Base-by-base conservation (phyloP, 108 stramenopile genomes). In the Cyclotella atomus region DNA sequence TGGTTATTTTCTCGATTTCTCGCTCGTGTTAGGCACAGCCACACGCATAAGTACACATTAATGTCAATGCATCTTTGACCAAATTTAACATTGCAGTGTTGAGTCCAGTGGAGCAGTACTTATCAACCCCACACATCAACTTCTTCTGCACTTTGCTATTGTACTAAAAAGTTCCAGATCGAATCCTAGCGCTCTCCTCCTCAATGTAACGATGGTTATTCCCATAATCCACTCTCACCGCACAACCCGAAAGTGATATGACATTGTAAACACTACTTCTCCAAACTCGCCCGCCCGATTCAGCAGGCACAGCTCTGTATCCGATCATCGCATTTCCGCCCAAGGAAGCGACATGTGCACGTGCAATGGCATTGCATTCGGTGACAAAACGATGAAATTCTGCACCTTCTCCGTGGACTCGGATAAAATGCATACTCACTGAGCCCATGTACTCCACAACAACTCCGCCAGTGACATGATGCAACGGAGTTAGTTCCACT, bases 321-420 rank as follows among this genome's bases (percentile, higher is more conserved):
- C 87, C 87, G 10, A 97, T 74, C 94, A 97, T 90, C 16, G 94
- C 96, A 76, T 97, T 97, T 25, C 94, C 96, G 17, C 94, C 94
- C 28, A 97, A 73, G 6, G 91, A 87, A 8, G 87, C 85, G 0
- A 95, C 96, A 47, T 95, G 96, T 9, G 96, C 96, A 9, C 93
- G 83, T 16, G 93, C 96, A 55, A 95, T 90, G 15, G 94, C 93
- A 56, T 94, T 92, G 80, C 93, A 94, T 71, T 97, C 96, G 38
- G 88, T 94, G 7, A 95, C 80, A 73, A 97, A 95, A 3, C 88
- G 82, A 54, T 95, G 86, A 60, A 95, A 95, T 69, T 91, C 90
- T 15, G 89, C 79, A 34, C 88, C 93, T 76, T 94, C 90, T 1
- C 90, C 84, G 27, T 92, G 91, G 52, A 94, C 96, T 16, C 93